A percentile compares a stretch with the other conserved stretches of the same genome.
Evolutionary conservation across 2,329 filamentous ascomycete genomes (phyloP).

Genomic region (Epichloe sibirici): DNA sequence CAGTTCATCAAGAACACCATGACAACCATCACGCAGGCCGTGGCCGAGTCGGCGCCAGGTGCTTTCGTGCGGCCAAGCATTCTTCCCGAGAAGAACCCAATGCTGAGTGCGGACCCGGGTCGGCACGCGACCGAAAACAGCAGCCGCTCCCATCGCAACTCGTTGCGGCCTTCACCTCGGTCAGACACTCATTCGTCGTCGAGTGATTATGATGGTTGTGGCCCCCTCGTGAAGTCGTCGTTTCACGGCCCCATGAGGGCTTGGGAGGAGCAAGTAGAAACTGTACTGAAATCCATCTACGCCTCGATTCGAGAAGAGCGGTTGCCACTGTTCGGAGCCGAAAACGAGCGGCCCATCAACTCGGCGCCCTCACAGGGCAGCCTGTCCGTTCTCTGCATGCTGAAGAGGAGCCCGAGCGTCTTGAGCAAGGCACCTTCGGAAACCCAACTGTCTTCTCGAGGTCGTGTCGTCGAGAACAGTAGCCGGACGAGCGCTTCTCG

Average conservation of each 20-base stretch:
- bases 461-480: constrained; percentile 58
- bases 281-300: constrained; percentile 87
- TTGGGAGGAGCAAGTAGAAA: constrained; percentile 84
- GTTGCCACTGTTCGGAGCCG: constrained; percentile 73
- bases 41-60: constrained; percentile 59
- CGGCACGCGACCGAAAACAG: constrained; percentile 25
- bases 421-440: constrained; percentile 91
- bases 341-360: constrained; percentile 29
- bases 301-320: constrained; percentile 75
- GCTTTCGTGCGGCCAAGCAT: constrained; percentile 49
- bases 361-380: constrained; percentile 40
- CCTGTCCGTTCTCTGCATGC: constrained; percentile 61
- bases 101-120: constrained; percentile 21
- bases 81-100: constrained; percentile 31
- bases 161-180: constrained; percentile 38
- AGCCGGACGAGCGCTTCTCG: constrained; percentile 44
- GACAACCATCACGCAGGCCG: constrained; percentile 69
- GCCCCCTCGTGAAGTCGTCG: constrained; percentile 64
- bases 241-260: constrained; percentile 64
- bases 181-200: constrained; percentile 26
- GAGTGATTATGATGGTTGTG: constrained; percentile 43
- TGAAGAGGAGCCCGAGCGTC: constrained; percentile 80
- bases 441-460: constrained; percentile 53
- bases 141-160: constrained; percentile 30
- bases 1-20: constrained; percentile 97